Percentiles rank a stretch among this genome's conserved stretches.
phyloP scores from a whole-genome alignment of 371 early-diverging fungal genomes.

The Coemansia linderi region DNA sequence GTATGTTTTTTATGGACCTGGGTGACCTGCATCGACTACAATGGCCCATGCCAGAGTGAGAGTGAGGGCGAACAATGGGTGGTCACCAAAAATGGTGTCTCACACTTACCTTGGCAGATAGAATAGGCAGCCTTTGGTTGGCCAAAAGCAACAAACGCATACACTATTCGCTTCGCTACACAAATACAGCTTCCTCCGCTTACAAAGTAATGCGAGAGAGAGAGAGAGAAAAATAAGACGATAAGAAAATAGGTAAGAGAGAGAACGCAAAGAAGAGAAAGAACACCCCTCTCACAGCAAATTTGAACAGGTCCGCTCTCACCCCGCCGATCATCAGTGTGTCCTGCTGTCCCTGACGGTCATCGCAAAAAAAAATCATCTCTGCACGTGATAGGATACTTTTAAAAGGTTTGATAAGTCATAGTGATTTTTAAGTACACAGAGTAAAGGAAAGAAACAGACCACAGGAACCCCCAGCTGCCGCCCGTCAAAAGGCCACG shows the following conservation, averaged over 20 bases:
- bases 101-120: slow-evolving; percentile 5
- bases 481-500: slow-evolving; percentile 20
- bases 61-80: neutral
- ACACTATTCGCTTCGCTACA: neutral
- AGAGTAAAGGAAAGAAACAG: neutral
- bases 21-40: neutral
- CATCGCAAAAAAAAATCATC: too few species aligned
- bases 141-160: slow-evolving; percentile 8
- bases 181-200: neutral
- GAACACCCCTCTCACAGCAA: neutral
- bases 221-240: neutral
- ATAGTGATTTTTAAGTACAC: slow-evolving; percentile 39
- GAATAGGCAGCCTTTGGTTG: slow-evolving; percentile 3
- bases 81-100: neutral
- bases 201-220: neutral
- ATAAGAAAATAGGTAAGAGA: neutral
- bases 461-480: neutral
- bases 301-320: too few species aligned
- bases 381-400: neutral
- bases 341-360: too few species aligned
- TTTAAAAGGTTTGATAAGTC: slow-evolving; percentile 19
- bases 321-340: too few species aligned
- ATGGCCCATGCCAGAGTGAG: neutral
- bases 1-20: neutral
- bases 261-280: neutral